These are phyloP conservation scores for Candida odintsovae DNA, from an alignment of 805 yeast genomes.

Conservation along the genomic window DNA sequence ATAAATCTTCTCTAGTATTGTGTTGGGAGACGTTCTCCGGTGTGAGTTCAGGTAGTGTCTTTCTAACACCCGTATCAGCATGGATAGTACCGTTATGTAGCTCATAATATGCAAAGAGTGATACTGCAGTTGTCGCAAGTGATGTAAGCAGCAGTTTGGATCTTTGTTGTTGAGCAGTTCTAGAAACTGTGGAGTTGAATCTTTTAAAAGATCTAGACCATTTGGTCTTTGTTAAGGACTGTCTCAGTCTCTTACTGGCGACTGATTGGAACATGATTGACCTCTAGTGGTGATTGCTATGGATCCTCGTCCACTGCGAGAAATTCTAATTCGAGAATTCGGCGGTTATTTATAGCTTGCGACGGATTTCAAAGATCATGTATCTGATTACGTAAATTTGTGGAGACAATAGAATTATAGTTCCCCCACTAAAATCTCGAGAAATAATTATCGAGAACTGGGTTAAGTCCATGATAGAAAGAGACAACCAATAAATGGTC, in stretches of 20 bases:
- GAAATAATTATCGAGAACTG: not conserved
- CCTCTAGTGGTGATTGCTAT: not conserved
- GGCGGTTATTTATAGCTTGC: not conserved
- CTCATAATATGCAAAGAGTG: not conserved
- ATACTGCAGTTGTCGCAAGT: not conserved
- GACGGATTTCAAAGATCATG: not conserved
- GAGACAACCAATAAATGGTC: not conserved
- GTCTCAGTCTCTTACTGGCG: not conserved
- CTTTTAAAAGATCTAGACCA: not conserved
- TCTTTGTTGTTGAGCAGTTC: not conserved
- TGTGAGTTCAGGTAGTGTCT: conserved; percentile 11
- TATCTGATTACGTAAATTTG: not conserved
- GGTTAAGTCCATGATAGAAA: not conserved
- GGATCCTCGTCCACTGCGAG: not conserved
- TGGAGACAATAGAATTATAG: not conserved
- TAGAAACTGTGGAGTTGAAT: not conserved
- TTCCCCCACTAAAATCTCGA: not conserved
- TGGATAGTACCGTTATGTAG: not conserved
- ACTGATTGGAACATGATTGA: not conserved
- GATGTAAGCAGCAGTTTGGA: not conserved
- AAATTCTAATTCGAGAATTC: not conserved
- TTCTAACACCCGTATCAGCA: not conserved
- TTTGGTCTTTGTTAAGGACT: not conserved
- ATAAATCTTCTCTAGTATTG: conserved; percentile 51
- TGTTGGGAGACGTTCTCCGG: conserved; percentile 24